These are phyloP conservation scores for Arthrobotrys conoides DNA, from an alignment of 2,329 filamentous ascomycete genomes.

Conservation along the genomic window DNA sequence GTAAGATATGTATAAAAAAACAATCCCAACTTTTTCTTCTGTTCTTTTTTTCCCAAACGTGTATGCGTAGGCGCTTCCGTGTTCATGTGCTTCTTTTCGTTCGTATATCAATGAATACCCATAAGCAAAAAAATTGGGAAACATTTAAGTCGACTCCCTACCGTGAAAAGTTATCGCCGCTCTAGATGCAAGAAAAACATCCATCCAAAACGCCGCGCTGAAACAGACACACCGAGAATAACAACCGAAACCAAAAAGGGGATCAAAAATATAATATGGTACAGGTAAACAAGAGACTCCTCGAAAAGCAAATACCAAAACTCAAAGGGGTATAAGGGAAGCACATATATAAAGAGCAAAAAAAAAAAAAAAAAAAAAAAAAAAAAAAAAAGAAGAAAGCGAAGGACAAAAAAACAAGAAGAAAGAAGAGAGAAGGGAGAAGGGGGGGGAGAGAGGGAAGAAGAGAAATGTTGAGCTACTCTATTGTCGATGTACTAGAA, in stretches of 20 bases:
- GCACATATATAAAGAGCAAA: conserved; percentile 5
- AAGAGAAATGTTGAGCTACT: conserved; percentile 3
- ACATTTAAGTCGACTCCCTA: conserved; percentile 14
- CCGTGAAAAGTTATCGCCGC: conserved; percentile 1
- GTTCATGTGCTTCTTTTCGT: conserved; percentile 3
- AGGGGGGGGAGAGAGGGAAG: not conserved
- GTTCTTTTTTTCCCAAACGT: not conserved
- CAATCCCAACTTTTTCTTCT: conserved; percentile 6
- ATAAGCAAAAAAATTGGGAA: not conserved
- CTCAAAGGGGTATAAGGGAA: conserved; percentile 40
- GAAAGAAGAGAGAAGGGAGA: not conserved
- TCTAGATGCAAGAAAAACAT: conserved; percentile 6
- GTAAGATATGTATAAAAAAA: not conserved
- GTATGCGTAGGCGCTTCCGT: not conserved
- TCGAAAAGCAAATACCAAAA: conserved; percentile 9
- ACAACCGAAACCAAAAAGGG: not conserved
- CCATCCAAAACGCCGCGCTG: conserved; percentile 14
- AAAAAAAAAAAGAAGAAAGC: conserved; percentile 5
- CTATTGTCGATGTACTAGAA: conserved; percentile 10
- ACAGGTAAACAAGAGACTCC: conserved; percentile 20
- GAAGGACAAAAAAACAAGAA: not conserved
- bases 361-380: conserved; percentile 5
- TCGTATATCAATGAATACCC: conserved; percentile 16
- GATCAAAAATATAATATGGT: conserved; percentile 15
- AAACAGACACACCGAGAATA: not conserved